Conservation (phyloP, 345 rosid genomes). For the Odontarrhena argentea region DNA sequence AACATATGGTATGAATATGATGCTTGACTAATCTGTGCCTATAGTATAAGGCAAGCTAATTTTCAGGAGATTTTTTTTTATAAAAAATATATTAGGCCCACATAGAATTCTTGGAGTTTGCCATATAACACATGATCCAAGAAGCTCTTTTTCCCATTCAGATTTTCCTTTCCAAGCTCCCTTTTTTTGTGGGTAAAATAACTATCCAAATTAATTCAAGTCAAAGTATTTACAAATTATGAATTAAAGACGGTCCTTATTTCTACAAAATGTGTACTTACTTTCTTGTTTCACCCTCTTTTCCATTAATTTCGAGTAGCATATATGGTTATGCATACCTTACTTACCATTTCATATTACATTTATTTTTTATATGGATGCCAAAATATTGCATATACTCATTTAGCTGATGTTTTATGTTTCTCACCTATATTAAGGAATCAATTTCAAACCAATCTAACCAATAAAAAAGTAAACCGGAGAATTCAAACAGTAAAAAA, state of each 20-base stretch:
- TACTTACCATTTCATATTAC: slow-evolving; percentile 14
- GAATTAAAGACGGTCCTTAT: slow-evolving; percentile 19
- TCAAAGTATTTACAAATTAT: slow-evolving; percentile 19
- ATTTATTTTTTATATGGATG: too few relatives aligned
- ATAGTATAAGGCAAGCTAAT: slow-evolving; percentile 8
- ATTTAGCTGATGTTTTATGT: too few relatives aligned
- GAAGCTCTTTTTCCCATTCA: slow-evolving; percentile 37
- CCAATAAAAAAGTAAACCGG: too few relatives aligned
- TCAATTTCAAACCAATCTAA: too few relatives aligned
- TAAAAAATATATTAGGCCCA: not conserved
- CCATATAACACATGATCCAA: slow-evolving; percentile 41
- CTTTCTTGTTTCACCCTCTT: slow-evolving; percentile 33
- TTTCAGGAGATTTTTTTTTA: not conserved
- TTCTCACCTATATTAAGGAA: too few relatives aligned
- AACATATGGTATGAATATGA: not conserved
- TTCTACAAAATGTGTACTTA: slow-evolving; percentile 30
- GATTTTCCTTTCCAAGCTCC: slow-evolving; percentile 36
- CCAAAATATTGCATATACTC: too few relatives aligned
- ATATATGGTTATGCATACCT: slow-evolving; percentile 24
- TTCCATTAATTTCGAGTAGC: not conserved
- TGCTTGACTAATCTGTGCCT: slow-evolving; percentile 1
- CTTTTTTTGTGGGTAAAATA: not conserved
- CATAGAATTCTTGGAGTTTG: slow-evolving; percentile 36
- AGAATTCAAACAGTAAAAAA: too few relatives aligned
- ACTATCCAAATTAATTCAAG: slow-evolving; percentile 20